Base-by-base conservation (phyloP, 2,329 filamentous ascomycete species). In the Pseudogymnoascus sp. region DNA sequence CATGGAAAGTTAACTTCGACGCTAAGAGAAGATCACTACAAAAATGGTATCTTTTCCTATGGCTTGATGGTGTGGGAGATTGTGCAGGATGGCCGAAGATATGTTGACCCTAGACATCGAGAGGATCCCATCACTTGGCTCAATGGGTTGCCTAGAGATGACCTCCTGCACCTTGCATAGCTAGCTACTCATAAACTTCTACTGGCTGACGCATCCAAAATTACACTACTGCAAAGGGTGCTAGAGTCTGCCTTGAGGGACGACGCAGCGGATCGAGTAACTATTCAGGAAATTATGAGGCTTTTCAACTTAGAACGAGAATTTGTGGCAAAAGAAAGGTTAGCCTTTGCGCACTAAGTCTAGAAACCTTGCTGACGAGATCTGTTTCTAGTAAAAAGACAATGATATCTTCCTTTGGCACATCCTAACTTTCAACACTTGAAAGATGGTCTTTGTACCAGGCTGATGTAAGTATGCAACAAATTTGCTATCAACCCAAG, bases 61-160 rank as follows among this genome's bases (percentile, higher is more conserved):
- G 60, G 60, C 7, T 28, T 61, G 60, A 61, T 61, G 34, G 60
- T 61, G 5, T 61, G 60, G 60, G 60, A 61, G 16, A 61, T 43
- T 21, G 16, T 61, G 8, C 34, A 39, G 19, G 23, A 61, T 43
- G 60, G 60, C 11, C 7, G 6, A 23, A 23, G 60, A 43, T 61
- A 43, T 43, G 19, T 43, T 14, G 23, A 37, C n/a, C n/a, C 10
- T n/a, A 19, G 16, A 11, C 19, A 61, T 6, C 8, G 11, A 61
- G 60, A 61, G 3, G 31, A 43, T 23, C 34, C 39, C 3, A n/a
- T 61, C n/a, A 43, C 19, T 31, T 61, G 60, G 60, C 60, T 61
- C 8, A 37, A 61, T 23, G 23, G 60, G 19, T 13, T 61, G 19
- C 60, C 31, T 2, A 43, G 16, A 13, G 34, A 43, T 61, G 60